These are phyloP conservation scores for Primulina eburnea DNA, from an alignment of 257 asterid genomes.

Conservation along the genomic window DNA sequence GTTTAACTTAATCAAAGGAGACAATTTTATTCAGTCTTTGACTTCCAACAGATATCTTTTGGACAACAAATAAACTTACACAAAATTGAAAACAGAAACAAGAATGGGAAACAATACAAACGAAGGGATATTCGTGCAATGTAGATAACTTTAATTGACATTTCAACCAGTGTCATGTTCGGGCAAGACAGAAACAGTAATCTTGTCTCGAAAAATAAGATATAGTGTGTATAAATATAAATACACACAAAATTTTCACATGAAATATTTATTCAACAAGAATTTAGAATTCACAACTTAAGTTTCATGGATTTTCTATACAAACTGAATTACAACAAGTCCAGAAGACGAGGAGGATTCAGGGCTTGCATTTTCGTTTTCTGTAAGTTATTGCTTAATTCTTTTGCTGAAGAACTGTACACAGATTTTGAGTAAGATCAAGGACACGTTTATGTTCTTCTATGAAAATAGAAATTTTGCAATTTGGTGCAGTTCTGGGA, in stretches of 20 bases:
- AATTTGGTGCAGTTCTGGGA: slow-evolving; percentile 30
- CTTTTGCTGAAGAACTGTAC: background rate
- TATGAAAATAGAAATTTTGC: background rate
- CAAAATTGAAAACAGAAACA: background rate
- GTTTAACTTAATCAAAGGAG: background rate
- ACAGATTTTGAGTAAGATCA: background rate
- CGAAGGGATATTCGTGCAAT: slow-evolving; percentile 17
- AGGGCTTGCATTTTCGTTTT: slow-evolving; percentile 34
- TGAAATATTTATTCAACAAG: background rate
- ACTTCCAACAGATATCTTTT: background rate
- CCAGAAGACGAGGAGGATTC: slow-evolving; percentile 31
- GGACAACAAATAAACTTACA: background rate
- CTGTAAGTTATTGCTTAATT: slow-evolving; percentile 13
- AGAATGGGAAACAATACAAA: slow-evolving; percentile 22
- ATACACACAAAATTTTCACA: background rate
- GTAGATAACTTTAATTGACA: background rate
- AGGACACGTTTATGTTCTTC: too few species aligned
- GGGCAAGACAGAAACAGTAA: slow-evolving; percentile 1
- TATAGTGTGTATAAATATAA: background rate
- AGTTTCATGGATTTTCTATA: background rate
- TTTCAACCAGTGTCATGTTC: background rate
- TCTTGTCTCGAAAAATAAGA: background rate
- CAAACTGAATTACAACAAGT: slow-evolving; percentile 10
- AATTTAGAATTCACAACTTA: slow-evolving; percentile 1
- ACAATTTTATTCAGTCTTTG: background rate